A percentile compares a stretch with the other conserved stretches of the same genome.
phyloP scores from a whole-genome alignment of 2,329 filamentous ascomycete species.

The Lasiodiplodia hormozganensis region DNA sequence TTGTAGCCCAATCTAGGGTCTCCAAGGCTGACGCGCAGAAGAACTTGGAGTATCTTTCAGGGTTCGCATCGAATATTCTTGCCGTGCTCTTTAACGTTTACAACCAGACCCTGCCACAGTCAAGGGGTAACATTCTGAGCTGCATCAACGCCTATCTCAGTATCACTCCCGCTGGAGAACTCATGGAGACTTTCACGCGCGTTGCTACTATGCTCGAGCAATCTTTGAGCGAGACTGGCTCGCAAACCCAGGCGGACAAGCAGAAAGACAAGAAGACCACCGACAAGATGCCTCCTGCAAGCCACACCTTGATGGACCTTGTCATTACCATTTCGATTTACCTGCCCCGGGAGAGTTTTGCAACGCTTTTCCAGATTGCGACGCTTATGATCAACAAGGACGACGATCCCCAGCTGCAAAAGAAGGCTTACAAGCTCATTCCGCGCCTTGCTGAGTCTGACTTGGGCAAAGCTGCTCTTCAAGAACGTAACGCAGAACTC shows the following conservation, averaged over 20 bases:
- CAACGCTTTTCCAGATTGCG: slow-evolving; percentile 84
- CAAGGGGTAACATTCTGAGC: slow-evolving; percentile 86
- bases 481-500: slow-evolving; percentile 77
- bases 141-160: slow-evolving; percentile 95
- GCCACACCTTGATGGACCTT: slow-evolving; percentile 94
- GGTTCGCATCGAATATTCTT: slow-evolving; percentile 85
- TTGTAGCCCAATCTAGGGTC: slow-evolving; percentile 79
- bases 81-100: slow-evolving; percentile 99
- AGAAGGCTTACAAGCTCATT: slow-evolving; percentile 99
- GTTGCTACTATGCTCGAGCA: slow-evolving; percentile 84
- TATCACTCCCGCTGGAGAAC: slow-evolving; percentile 78
- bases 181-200: slow-evolving; percentile 86
- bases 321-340: slow-evolving; percentile 96
- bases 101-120: slow-evolving; percentile 92
- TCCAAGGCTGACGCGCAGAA: slow-evolving; percentile 75
- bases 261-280: slow-evolving; percentile 67
- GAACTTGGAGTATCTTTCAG: slow-evolving; percentile 81
- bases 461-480: slow-evolving; percentile 75
- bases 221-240: slow-evolving; percentile 66
- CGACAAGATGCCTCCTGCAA: slow-evolving; percentile 85
- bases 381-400: slow-evolving; percentile 80
- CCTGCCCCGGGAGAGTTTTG: slow-evolving; percentile 84
- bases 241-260: slow-evolving; percentile 69
- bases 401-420: slow-evolving; percentile 90
- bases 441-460: slow-evolving; percentile 85